Evolutionary conservation across 2,329 filamentous ascomycete genomes (phyloP).

Genomic region (Cercospora sp.): DNA sequence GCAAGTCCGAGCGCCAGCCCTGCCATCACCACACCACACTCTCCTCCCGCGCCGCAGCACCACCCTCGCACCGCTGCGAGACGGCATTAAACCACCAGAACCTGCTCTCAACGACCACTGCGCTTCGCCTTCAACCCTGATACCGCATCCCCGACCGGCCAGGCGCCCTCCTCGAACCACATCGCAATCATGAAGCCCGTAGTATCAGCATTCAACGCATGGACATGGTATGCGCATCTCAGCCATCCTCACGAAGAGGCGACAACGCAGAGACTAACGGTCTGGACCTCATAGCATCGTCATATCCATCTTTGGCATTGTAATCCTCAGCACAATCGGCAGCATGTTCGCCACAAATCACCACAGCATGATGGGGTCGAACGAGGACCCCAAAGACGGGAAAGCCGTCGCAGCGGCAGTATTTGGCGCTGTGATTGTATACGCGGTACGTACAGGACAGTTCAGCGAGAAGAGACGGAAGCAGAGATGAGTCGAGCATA

Average conservation of each 20-base stretch:
- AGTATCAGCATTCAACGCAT: conserved; percentile 87
- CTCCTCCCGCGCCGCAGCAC: not conserved
- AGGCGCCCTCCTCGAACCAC: conserved; percentile 13
- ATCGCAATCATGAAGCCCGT: conserved; percentile 82
- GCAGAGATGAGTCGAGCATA: not conserved
- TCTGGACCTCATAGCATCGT: conserved; percentile 60
- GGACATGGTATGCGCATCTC: conserved; percentile 73
- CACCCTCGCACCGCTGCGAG: not conserved
- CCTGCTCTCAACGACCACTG: not conserved
- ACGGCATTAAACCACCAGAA: not conserved
- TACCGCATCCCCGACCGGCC: conserved; percentile 9
- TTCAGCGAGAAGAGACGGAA: not conserved
- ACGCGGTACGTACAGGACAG: conserved; percentile 65
- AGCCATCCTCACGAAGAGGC: not conserved
- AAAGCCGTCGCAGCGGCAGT: conserved; percentile 79
- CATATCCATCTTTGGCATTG: conserved; percentile 64
- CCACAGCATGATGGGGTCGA: conserved; percentile 78
- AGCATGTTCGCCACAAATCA: conserved; percentile 74
- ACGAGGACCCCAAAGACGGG: conserved; percentile 63
- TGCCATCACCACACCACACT: not conserved
- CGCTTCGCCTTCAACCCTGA: not conserved
- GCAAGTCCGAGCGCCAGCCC: conserved; percentile 8
- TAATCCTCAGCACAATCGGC: conserved; percentile 66
- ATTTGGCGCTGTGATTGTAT: conserved; percentile 85
- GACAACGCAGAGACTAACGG: conserved; percentile 13